Evolutionary conservation across 371 early-diverging fungal species (phyloP), one percentile per base, ranked within the genome.

Genomic region (Furculomyces boomerangus): DNA sequence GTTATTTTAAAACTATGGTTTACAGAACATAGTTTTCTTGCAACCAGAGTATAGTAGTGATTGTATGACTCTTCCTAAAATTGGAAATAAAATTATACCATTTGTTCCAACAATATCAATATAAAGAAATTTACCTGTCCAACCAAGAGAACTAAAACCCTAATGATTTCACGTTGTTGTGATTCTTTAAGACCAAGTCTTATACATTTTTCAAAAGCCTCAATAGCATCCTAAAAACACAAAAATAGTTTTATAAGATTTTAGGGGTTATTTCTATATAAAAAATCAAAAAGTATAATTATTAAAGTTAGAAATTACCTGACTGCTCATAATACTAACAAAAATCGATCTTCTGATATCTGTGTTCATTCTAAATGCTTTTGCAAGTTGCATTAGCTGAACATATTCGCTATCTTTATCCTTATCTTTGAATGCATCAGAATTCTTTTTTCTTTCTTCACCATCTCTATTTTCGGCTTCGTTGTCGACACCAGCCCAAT

Each of bases 321-420:
- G 90, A 61, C 89, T 80, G 64, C 83, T 79, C 86, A 95, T 88
- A 43, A 93, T 70, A 2, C 81, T 79, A 7, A 92, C 78, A 75
- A 97, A 97, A 50, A 97, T 83, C 55, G 81, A 84, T 58, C 89
- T 71, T 49, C 95, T 79, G 14, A 94, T 74, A 61, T 94, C 95
- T 13, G 97, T 94, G 73, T 93, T 93, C 93, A 97, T 92, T 50
- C 83, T 80, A 66, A 90, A 88, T 56, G 80, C 75, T 49, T 80
- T 71, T 22, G 95, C 94, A 26, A 92, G 67, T 52, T 74, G 68
- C 46, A 93, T 62, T 50, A 96, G 70, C 20, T 80, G 65, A 35
- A 79, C 78, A 51, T 67, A 71, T 71, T 60, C 54, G 48, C 60
- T 60, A 5, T 20, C 30, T 29, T 57, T 58, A 28, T 44, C 63